Conservation (phyloP, 148 eudicot genomes). For the Polygonum aviculare region DNA sequence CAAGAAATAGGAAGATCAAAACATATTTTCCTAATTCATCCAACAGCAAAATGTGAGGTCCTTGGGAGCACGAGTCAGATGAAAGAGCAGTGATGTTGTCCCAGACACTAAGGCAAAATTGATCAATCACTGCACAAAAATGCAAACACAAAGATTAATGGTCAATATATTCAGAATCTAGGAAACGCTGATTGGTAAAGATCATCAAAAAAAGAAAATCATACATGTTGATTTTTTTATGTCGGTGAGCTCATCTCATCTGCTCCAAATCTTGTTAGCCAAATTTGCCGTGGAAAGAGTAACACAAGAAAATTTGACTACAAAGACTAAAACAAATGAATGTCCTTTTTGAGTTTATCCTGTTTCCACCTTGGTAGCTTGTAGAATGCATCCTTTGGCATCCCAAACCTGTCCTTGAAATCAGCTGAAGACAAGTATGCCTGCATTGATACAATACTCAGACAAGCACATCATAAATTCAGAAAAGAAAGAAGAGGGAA, state of each 20-base stretch:
- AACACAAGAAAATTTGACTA: background rate
- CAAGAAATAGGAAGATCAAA: conserved; percentile 17
- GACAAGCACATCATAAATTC: background rate
- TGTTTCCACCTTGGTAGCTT: conserved; percentile 97
- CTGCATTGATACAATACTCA: conserved; percentile 30
- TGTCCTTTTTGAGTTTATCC: conserved; percentile 82
- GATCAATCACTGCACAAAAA: conserved; percentile 25
- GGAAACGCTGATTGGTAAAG: background rate
- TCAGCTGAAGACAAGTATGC: conserved; percentile 76
- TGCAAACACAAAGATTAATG: background rate
- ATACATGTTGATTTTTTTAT: background rate
- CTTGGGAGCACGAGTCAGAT: conserved; percentile 21
- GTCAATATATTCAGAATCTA: background rate
- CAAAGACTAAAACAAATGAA: conserved; percentile 56
- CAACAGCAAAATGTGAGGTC: conserved; percentile 23
- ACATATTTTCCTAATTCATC: conserved; percentile 11
- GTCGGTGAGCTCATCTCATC: background rate
- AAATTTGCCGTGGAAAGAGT: background rate
- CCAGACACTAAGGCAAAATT: conserved; percentile 25
- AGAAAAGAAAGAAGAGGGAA: background rate
- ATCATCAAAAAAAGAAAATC: background rate
- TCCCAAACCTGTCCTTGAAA: conserved; percentile 82
- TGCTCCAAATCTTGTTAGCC: background rate
- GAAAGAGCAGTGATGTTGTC: conserved; percentile 40
- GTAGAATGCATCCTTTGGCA: conserved; percentile 68